Evolutionary conservation across 805 yeast genomes (phyloP), one percentile per base, ranked within the genome.

Genomic region (Saccharomycopsis guyanensis): DNA sequence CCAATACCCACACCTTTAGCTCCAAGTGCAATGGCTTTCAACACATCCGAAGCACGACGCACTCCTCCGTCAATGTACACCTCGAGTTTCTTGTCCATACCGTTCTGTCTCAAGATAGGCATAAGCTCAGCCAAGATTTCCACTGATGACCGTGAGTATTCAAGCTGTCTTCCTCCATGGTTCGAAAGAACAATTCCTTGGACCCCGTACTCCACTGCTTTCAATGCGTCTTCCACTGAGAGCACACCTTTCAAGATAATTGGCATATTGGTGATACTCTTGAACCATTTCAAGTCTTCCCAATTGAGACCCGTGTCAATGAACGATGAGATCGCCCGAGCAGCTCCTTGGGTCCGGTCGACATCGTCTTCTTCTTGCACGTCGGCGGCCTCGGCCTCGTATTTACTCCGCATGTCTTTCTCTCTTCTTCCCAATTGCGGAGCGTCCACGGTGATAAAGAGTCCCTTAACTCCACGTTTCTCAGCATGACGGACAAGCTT

Each of bases 351-450:
- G 23, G 75, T 61, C 41, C 85, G 69, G 56, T 82, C 87, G n/a
- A 78, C 72, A 20, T 65, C 69, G 13, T 62, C 67, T 44, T 57
- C 69, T 13, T 72, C 71, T 56, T 73, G 72, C 42, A 71, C 75
- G 60, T 70, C 71, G 12, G 73, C 63, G 12, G 61, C 53, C 34
- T 68, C 71, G 33, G 67, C 75, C 16, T 67, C 63, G 51, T 74
- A 74, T 59, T 83, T 82, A 29, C 95, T 82, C 8, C 81, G 62
- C 27, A 78, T 62, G 47, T 87, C 96, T 63, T 86, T 88, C 63
- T 89, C 97, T 56, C 97, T 77, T 53, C 93, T 77, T 12, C 97
- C 97, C 37, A 88, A 70, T 51, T 84, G 82, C 4, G 96, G 96
- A 0, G 96, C 95, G 68, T 88, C 96, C 5, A 86, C 95, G 0